Conservation (phyloP, 176 grass and related monocot genomes). For the Secale cereale region DNA sequence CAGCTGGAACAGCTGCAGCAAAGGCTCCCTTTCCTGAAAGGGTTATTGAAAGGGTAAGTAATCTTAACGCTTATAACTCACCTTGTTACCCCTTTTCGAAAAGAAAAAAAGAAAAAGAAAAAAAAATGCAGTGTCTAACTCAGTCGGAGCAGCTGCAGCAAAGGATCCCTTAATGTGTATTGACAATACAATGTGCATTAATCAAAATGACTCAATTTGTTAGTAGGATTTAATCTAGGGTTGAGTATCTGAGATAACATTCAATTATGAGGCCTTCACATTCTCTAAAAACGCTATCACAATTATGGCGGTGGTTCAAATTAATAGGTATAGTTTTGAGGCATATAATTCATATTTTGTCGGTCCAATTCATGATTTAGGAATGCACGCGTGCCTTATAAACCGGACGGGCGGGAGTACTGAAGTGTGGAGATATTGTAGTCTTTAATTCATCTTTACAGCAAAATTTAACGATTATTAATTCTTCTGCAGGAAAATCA, state of each 20-base stretch:
- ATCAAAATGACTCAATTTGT: background rate
- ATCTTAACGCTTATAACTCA: background rate
- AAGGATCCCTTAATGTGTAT: background rate
- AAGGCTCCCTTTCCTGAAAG: conserved; percentile 67
- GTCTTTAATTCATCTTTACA: conserved; percentile 1
- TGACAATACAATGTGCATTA: conserved; percentile 17
- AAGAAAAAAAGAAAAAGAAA: too few species aligned
- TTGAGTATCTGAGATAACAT: conserved; percentile 3
- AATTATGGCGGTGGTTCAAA: background rate
- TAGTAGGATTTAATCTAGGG: background rate
- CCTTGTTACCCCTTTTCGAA: too few species aligned
- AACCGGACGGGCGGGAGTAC: background rate
- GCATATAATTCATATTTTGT: background rate
- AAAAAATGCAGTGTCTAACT: background rate
- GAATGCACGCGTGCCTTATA: background rate
- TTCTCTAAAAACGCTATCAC: background rate
- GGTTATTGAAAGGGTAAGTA: conserved; percentile 74
- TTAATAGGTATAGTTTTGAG: background rate
- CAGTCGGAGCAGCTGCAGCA: background rate
- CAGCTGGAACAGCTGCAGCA: conserved; percentile 81
- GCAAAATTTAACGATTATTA: conserved; percentile 16
- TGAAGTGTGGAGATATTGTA: background rate
- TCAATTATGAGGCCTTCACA: background rate
- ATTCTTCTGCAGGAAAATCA: conserved; percentile 50
- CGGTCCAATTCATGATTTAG: background rate